Evolutionary conservation across 2,329 filamentous ascomycete genomes (phyloP).

Genomic region (Paramyrothecium roridum): DNA sequence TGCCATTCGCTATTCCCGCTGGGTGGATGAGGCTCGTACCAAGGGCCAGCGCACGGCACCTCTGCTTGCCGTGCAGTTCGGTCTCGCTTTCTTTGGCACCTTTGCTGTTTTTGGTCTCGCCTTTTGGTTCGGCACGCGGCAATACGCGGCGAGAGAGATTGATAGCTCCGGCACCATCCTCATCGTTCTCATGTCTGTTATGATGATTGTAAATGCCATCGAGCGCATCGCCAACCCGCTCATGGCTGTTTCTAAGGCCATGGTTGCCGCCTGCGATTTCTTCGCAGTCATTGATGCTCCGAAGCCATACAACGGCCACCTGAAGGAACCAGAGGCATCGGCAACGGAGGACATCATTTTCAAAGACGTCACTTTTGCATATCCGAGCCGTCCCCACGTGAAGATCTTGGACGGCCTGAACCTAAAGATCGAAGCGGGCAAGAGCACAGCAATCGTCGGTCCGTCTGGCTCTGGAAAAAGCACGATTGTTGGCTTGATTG

Average conservation of each 20-base stretch:
- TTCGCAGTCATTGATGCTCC: constrained; percentile 25
- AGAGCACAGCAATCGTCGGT: constrained; percentile 67
- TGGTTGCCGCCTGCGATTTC: constrained; percentile 23
- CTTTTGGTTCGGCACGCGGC: constrained; percentile 40
- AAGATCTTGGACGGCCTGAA: constrained; percentile 40
- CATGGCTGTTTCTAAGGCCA: constrained; percentile 27
- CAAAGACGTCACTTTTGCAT: constrained; percentile 13
- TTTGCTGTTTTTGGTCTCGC: constrained; percentile 33
- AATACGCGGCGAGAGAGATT: constrained; percentile 29
- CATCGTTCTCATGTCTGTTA: constrained; percentile 34
- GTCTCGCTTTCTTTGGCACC: constrained; percentile 22
- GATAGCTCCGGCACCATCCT: constrained; percentile 32
- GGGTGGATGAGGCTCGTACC: constrained; percentile 31
- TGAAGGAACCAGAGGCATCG: constrained; percentile 6
- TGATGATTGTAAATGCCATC: constrained; percentile 31
- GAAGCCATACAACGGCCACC: constrained; percentile 9
- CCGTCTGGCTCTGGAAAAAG: constrained; percentile 68
- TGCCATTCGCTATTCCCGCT: constrained; percentile 30
- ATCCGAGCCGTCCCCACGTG: constrained; percentile 14
- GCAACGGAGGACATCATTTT: constrained; percentile 44
- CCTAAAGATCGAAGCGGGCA: constrained; percentile 52
- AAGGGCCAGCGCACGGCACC: constrained; percentile 28
- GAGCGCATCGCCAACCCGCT: constrained; percentile 34
- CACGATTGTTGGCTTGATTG: constrained; percentile 63
- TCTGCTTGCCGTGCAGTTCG: constrained; percentile 10